These are phyloP conservation scores for Marasmius sp. DNA, from an alignment of 1,284 basidiomycete genomes.

Conservation along the genomic window DNA sequence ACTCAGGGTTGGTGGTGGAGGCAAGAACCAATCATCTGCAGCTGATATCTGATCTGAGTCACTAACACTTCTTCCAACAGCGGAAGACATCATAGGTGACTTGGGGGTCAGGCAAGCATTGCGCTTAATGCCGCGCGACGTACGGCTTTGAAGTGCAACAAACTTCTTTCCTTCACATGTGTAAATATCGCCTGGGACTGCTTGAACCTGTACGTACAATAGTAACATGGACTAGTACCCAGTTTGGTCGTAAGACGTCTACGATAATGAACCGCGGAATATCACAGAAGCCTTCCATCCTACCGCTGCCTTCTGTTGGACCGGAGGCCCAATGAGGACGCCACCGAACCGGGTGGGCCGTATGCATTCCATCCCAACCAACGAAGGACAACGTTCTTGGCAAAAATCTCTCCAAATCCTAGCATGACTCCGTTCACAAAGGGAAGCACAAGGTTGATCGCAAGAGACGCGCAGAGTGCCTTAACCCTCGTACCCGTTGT, in stretches of 20 bases:
- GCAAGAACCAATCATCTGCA: constrained; percentile 20
- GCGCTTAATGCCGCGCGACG: constrained; percentile 56
- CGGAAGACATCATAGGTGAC: constrained; percentile 60
- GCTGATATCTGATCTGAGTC: not conserved
- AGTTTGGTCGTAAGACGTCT: too few relatives aligned
- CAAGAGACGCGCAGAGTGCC: constrained; percentile 80
- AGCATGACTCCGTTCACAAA: constrained; percentile 99
- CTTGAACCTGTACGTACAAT: not conserved
- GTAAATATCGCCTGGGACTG: not conserved
- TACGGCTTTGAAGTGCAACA: constrained; percentile 42
- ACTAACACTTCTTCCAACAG: constrained; percentile 33
- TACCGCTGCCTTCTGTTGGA: not conserved
- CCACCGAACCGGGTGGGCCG: constrained; percentile 2
- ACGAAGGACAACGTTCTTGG: constrained; percentile 77
- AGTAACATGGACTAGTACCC: not conserved
- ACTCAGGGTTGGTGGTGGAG: constrained; percentile 40
- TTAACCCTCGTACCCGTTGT: constrained; percentile 63
- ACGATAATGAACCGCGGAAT: not conserved
- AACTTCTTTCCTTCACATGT: not conserved
- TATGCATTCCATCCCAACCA: constrained; percentile 52
- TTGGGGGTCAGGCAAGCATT: constrained; percentile 65
- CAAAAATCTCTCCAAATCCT: constrained; percentile 97
- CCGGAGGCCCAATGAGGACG: constrained; percentile 9
- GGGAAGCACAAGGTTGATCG: constrained; percentile 90
- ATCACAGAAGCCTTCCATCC: not conserved